Percentiles rank a stretch among this genome's conserved stretches.
phyloP scores from a whole-genome alignment of 805 yeast species.

The Teunomyces funiuensis region DNA sequence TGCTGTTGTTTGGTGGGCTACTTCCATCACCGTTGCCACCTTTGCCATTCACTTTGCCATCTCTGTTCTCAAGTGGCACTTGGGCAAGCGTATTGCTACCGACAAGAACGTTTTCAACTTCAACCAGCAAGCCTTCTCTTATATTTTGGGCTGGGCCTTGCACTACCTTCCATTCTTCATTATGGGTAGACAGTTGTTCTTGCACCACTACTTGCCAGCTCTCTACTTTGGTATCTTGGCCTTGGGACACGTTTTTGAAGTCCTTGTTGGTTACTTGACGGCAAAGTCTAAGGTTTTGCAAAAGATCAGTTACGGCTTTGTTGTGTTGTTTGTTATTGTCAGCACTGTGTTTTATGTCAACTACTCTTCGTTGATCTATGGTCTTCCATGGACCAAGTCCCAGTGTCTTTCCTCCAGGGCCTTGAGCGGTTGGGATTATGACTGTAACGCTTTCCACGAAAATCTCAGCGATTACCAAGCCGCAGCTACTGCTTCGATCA shows the following conservation, averaged over 20 bases:
- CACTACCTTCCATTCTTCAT: slow-evolving; percentile 77
- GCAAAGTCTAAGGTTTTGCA: slow-evolving; percentile 40
- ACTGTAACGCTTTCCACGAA: slow-evolving; percentile 60
- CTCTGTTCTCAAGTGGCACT: slow-evolving; percentile 61
- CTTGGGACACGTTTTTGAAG: slow-evolving; percentile 65
- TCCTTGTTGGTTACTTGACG: slow-evolving; percentile 43
- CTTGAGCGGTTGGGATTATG: slow-evolving; percentile 81
- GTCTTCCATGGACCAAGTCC: slow-evolving; percentile 71
- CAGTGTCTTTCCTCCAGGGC: slow-evolving; percentile 63
- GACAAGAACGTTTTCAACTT: slow-evolving; percentile 61
- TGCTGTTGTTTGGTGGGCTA: slow-evolving; percentile 78
- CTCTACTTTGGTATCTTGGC: slow-evolving; percentile 82
- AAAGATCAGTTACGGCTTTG: slow-evolving; percentile 42
- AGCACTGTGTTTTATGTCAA: slow-evolving; percentile 55
- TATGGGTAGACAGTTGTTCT: slow-evolving; percentile 90
- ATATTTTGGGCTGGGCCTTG: slow-evolving; percentile 65
- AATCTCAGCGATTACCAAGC: slow-evolving; percentile 24
- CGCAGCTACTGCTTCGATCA: slow-evolving; percentile 6
- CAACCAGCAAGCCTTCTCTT: slow-evolving; percentile 62
- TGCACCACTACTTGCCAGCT: slow-evolving; percentile 93
- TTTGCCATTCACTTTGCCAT: slow-evolving; percentile 51
- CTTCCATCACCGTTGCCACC: slow-evolving; percentile 51
- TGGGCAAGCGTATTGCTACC: slow-evolving; percentile 41
- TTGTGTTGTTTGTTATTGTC: slow-evolving; percentile 48
- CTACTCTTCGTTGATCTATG: slow-evolving; percentile 77